Base-by-base conservation (phyloP, 495 filamentous ascomycete species). In the Trichodelitschia bisporula region DNA sequence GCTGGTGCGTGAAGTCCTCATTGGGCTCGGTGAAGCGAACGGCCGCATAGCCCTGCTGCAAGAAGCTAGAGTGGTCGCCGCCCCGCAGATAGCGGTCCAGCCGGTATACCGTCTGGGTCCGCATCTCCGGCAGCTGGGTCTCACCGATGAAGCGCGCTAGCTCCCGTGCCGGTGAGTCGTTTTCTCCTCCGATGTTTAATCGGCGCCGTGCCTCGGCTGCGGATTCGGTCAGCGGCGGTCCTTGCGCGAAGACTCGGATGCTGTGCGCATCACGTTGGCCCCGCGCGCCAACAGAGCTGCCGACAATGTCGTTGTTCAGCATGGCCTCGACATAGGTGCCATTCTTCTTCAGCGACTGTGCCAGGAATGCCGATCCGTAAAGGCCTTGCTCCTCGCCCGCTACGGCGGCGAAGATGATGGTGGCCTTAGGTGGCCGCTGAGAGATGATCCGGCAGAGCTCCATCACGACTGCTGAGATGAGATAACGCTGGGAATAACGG, bases 371-470 rank as follows among this genome's bases (percentile, higher is more conserved):
- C 8, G 54, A 48, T 2, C 61, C 61, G 30, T 57, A 63, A 1
- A 62, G 44, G 16, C 42, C 47, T 39, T 66, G 61, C 30, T 66
- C 61, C 44, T 66, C 61, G 3, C 56, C 61, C 1, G 61, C 57
- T 4, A 56, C 52, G 4, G 61, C 61, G 4, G 45, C 58, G 26
- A 66, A 56, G 20, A 61, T 52, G 31, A 66, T 58, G 17, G 58
- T 64, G 4, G 58, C 53, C 32, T 45, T 49, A 4, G 58, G 58
- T 15, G 45, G 20, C 10, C 45, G 39, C 11, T 40, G 45, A 5
- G 59, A 53, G 36, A 56, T 41, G 20, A 64, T 46, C 9, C 59
- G 48, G 6, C 55, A 54, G 6, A 66, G 42, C 42, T 66, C 59
- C 35, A 64, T 48, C 2, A 49, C 48, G 13, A 62, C 44, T 16